phyloP scores from a whole-genome alignment of 108 stramenopile genomes.

The Skeletonema tropicum region DNA sequence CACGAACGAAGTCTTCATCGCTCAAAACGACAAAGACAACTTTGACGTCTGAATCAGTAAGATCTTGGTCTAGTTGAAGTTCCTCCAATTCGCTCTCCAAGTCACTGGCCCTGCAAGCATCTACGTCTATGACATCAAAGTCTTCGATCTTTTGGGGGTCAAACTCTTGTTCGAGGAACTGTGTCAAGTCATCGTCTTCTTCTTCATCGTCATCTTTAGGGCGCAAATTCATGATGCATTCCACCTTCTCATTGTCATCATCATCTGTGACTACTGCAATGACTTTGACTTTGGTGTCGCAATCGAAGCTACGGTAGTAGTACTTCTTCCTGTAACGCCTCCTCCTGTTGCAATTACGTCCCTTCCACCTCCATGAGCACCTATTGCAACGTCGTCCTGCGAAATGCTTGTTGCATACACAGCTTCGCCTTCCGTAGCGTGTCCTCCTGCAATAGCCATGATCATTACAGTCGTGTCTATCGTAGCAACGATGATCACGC shows the following conservation, averaged over 20 bases:
- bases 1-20: neutral
- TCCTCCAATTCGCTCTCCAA: neutral
- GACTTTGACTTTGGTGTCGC: neutral
- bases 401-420: neutral
- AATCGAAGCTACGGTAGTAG: neutral
- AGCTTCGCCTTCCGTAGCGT: neutral
- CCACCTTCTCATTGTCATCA: neutral
- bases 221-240: neutral
- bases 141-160: neutral
- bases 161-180: neutral
- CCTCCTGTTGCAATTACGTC: neutral
- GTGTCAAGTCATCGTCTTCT: neutral
- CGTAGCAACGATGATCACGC: neutral
- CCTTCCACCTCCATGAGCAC: neutral
- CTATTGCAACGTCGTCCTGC: neutral
- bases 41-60: neutral
- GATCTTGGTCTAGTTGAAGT: neutral
- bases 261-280: neutral
- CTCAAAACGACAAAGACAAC: neutral
- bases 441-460: neutral
- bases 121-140: neutral
- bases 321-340: neutral
- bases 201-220: neutral
- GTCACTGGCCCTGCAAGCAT: neutral
- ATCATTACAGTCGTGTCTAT: neutral